A percentile compares a stretch with the other conserved stretches of the same genome.
These are phyloP conservation scores for Withania somnifera DNA, from an alignment of 305 asterid genomes.

Conservation along the genomic window DNA sequence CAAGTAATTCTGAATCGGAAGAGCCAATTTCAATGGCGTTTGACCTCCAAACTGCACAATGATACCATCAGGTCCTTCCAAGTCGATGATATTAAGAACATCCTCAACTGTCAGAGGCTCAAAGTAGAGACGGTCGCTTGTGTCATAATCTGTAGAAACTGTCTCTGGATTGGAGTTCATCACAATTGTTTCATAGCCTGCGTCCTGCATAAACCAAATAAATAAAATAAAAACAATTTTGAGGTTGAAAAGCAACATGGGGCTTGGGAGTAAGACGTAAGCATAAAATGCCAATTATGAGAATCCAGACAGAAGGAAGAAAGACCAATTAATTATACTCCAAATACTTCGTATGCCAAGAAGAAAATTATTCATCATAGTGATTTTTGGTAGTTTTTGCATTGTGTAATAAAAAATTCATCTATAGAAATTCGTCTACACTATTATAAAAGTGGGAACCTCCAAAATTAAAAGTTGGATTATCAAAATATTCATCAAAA, in stretches of 20 bases:
- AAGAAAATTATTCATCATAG: not conserved
- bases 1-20: conserved; percentile 67
- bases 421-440: not conserved
- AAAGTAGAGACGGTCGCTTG: conserved; percentile 90
- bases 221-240: not conserved
- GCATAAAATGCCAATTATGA: not conserved
- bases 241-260: not conserved
- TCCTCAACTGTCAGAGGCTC: conserved; percentile 95
- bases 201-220: conserved; percentile 41
- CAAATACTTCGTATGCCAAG: not conserved
- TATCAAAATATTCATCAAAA: too few relatives aligned
- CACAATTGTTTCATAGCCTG: conserved; percentile 93
- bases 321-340: not conserved
- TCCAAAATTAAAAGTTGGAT: too few relatives aligned
- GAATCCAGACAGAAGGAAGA: not conserved
- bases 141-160: conserved; percentile 90
- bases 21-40: conserved; percentile 83
- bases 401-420: not conserved
- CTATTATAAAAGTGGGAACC: not conserved
- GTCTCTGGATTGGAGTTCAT: conserved; percentile 98
- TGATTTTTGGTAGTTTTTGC: not conserved
- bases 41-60: conserved; percentile 98
- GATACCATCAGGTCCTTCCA: conserved; percentile 94
- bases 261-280: not conserved
- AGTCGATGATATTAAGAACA: conserved; percentile 76